These are phyloP conservation scores for Solanum virginianum DNA, from an alignment of 257 asterid genomes.

Conservation along the genomic window DNA sequence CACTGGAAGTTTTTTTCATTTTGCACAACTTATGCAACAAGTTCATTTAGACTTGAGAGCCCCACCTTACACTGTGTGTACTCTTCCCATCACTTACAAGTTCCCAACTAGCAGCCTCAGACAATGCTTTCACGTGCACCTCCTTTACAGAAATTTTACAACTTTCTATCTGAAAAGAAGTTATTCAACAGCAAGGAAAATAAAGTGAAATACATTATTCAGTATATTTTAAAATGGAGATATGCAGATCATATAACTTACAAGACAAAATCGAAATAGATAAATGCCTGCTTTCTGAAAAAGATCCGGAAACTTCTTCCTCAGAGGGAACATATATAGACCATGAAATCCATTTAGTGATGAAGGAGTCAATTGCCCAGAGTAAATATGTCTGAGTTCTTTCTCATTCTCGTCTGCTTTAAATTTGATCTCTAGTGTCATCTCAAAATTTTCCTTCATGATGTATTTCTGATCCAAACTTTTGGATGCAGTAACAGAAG, in stretches of 20 bases:
- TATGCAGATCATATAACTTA: constrained; percentile 13
- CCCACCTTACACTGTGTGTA: constrained; percentile 24
- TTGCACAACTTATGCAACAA: not conserved
- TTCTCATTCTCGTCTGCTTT: not conserved
- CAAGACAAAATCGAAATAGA: constrained; percentile 41
- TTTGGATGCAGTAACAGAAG: constrained; percentile 4
- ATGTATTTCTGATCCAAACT: constrained; percentile 41
- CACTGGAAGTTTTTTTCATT: not conserved
- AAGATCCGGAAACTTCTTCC: constrained; percentile 3
- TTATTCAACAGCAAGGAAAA: not conserved
- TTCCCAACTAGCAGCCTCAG: constrained; percentile 30
- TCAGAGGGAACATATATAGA: constrained; percentile 28
- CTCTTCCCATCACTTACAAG: constrained; percentile 13
- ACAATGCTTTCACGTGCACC: constrained; percentile 30
- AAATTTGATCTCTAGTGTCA: constrained; percentile 17
- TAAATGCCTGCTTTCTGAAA: constrained; percentile 43
- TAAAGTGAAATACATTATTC: constrained; percentile 3
- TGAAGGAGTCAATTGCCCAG: constrained; percentile 11
- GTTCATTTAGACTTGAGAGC: not conserved
- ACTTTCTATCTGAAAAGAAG: constrained; percentile 16
- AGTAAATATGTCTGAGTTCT: constrained; percentile 7
- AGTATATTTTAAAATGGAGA: constrained; percentile 8
- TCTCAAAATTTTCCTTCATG: constrained; percentile 20
- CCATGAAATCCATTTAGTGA: constrained; percentile 31
- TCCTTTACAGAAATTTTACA: constrained; percentile 14